Evolutionary conservation across 2,329 filamentous ascomycete genomes (phyloP).

Genomic region (Arachnomyces sp.): DNA sequence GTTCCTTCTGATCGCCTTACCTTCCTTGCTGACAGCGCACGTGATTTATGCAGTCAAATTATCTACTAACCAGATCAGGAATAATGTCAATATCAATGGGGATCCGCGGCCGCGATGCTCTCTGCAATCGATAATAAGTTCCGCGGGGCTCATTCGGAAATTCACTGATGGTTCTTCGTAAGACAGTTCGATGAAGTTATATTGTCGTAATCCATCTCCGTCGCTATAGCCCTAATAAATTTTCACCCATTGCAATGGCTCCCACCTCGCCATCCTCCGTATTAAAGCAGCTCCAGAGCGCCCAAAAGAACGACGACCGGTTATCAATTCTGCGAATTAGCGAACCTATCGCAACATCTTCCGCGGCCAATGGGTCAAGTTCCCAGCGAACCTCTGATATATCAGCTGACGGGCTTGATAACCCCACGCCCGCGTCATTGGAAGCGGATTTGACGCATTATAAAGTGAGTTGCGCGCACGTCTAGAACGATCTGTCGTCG

Average conservation of each 20-base stretch:
- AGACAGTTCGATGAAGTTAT: too few species aligned
- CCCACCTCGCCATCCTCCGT: conserved; percentile 17
- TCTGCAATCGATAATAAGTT: too few species aligned
- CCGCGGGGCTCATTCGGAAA: too few species aligned
- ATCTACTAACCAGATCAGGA: too few species aligned
- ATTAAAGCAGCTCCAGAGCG: conserved; percentile 40
- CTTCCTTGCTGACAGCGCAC: too few species aligned
- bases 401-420: conserved; percentile 56
- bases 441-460: conserved; percentile 83
- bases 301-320: conserved; percentile 41
- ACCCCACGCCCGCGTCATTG: conserved; percentile 64
- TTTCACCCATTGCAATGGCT: conserved; percentile 10
- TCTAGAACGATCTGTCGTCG: too few species aligned
- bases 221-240: too few species aligned
- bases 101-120: neutral
- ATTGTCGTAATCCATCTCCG: too few species aligned
- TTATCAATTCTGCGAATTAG: conserved; percentile 69
- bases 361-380: conserved; percentile 23
- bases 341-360: conserved; percentile 54
- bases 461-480: conserved; percentile 50
- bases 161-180: too few species aligned
- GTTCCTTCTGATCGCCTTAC: too few species aligned
- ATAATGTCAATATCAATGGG: conserved; percentile 8
- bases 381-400: conserved; percentile 61
- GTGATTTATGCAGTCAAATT: too few species aligned